Percentiles rank a stretch among this genome's conserved stretches.
phyloP scores from a whole-genome alignment of 1,284 basidiomycete species.

The Cutaneotrichosporon curvatum region DNA sequence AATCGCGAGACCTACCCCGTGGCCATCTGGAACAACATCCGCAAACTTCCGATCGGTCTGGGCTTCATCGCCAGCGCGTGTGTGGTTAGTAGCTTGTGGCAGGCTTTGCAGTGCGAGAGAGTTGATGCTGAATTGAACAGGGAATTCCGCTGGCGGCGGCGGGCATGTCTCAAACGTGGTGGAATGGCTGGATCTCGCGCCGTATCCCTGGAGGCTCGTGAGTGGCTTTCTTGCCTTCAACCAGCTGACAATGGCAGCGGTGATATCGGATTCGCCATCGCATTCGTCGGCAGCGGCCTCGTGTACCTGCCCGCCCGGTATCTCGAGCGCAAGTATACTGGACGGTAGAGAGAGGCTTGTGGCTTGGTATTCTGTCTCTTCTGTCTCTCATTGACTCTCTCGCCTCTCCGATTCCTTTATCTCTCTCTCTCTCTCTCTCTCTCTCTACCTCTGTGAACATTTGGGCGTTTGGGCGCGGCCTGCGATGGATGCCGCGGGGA shows the following conservation, averaged over 20 bases:
- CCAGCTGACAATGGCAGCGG: constrained; percentile 20
- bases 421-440: no score
- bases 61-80: constrained; percentile 30
- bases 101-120: not conserved
- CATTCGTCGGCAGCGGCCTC: constrained; percentile 18
- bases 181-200: constrained; percentile 44
- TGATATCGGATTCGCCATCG: constrained; percentile 35
- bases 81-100: constrained; percentile 30
- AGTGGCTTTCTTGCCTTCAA: constrained; percentile 13
- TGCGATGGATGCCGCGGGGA: no score
- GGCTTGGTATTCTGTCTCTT: no score
- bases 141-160: constrained; percentile 39
- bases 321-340: constrained; percentile 38
- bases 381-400: no score
- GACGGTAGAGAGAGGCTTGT: no score
- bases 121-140: constrained; percentile 11
- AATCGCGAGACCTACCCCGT: constrained; percentile 32
- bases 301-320: constrained; percentile 32
- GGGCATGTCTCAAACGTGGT: constrained; percentile 44
- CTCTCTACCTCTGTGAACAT: no score
- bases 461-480: no score
- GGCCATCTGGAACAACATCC: constrained; percentile 36
- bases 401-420: no score
- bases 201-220: constrained; percentile 37
- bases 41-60: constrained; percentile 39